phyloP scores from a whole-genome alignment of 352 stramenopile genomes.

The Salisapilia sapeloensis region DNA sequence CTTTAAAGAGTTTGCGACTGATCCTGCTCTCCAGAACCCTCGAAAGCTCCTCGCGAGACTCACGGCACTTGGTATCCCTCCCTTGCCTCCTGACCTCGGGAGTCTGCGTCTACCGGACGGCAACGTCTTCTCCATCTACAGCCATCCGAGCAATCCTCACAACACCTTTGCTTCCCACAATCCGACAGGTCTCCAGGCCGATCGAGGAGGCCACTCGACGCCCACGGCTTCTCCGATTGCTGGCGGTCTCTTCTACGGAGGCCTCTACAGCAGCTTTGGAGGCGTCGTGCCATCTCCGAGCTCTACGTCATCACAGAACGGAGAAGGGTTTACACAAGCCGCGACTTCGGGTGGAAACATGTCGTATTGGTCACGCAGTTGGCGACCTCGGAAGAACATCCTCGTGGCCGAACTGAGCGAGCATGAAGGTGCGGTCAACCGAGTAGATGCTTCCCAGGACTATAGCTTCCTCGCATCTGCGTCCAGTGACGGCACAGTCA shows the following conservation, averaged over 20 bases:
- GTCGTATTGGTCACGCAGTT: constrained; percentile 43
- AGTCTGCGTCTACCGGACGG: constrained; percentile 51
- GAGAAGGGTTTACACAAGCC: too few species aligned
- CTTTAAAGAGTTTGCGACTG: constrained; percentile 68
- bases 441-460: constrained; percentile 88
- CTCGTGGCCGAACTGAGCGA: constrained; percentile 78
- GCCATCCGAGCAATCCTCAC: constrained; percentile 46
- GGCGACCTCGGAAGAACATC: constrained; percentile 70
- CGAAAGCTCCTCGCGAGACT: constrained; percentile 83
- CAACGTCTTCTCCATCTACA: constrained; percentile 65
- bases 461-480: constrained; percentile 91
- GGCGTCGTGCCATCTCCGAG: too few species aligned
- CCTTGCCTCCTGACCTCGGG: constrained; percentile 83
- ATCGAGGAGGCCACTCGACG: too few species aligned
- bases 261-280: too few species aligned
- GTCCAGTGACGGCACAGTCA: constrained; percentile 91
- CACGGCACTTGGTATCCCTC: constrained; percentile 83
- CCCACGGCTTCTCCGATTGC: too few species aligned
- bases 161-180: constrained; percentile 4
- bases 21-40: constrained; percentile 60
- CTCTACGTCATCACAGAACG: too few species aligned
- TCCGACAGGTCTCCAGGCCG: not conserved
- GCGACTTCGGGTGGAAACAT: too few species aligned
- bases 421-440: constrained; percentile 86
- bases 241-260: too few species aligned